Evolutionary conservation across 306 rosid species (phyloP), one percentile per base, ranked within the genome.

Genomic region (Prunus mume): DNA sequence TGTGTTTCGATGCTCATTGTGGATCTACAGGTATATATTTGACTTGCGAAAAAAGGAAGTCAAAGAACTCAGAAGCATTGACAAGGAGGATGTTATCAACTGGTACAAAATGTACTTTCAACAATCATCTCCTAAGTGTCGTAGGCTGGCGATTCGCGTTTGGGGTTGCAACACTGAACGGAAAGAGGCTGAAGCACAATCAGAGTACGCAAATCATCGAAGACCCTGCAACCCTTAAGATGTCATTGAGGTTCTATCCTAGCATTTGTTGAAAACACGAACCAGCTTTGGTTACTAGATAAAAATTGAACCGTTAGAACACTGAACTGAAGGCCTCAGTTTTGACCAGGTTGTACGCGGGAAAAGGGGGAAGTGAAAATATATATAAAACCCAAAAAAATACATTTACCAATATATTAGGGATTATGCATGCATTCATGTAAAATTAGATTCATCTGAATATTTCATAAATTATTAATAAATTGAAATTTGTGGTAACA

Each of bases 81-180:
- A 78, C 76, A 92, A 89, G 87, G 77, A 75, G 30, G 97, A 95
- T 45, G 82, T 95, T 62, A 65, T 92, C 75, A 82, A 89, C 74
- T 95, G 93, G 92, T 92, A 89, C 85, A 87, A 67, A 72, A 83
- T 72, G 7, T 95, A 95, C 78, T n/a, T 95, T 54, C 89, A 83
- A 63, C 85, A 47, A 12, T 69, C 96, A 4, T 92, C 98, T 66
- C 90, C 92, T 3, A 89, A 84, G 67, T 92, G 97, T 78, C 83
- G 98, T 54, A 81, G 90, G 58, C 92, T 95, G 2, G 83, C 85
- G 0, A 73, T 90, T 69, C 88, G 96, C 61, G 82, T 95, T 71
- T 95, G 98, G 98, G 98, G 98, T 81, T 89, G 97, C 88, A 85
- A 86, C 84, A 83, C 97, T 12, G 89, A 24, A 24, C 25, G 1